These are phyloP conservation scores for Groenewaldozyma tartarivorans DNA, from an alignment of 805 yeast species.

Conservation along the genomic window DNA sequence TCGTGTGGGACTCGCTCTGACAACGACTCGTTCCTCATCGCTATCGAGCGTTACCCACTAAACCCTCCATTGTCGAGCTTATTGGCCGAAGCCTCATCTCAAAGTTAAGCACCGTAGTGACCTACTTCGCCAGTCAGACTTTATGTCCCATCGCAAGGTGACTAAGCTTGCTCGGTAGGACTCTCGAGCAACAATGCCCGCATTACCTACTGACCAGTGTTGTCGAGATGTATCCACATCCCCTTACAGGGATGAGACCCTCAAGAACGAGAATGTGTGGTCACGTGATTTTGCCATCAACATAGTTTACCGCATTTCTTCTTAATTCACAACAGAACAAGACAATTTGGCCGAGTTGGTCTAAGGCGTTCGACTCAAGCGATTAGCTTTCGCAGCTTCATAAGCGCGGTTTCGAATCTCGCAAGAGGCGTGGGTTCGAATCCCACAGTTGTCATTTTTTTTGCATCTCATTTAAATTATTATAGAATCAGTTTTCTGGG, in stretches of 20 bases:
- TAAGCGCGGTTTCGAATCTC: slow-evolving; percentile 36
- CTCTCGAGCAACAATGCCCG: too few relatives aligned
- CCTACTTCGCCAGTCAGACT: too few relatives aligned
- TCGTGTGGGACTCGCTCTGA: too few relatives aligned
- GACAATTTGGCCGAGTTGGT: slow-evolving; percentile 66
- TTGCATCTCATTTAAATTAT: slow-evolving; percentile 18
- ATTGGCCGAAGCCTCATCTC: too few relatives aligned
- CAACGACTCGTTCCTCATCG: too few relatives aligned
- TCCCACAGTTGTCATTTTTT: slow-evolving; percentile 65
- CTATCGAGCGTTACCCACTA: too few relatives aligned
- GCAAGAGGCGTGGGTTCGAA: slow-evolving; percentile 84
- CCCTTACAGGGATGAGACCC: neutral
- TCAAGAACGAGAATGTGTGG: neutral
- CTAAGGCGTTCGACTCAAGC: slow-evolving; percentile 52
- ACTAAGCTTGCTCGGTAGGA: too few relatives aligned
- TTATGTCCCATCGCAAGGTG: too few relatives aligned
- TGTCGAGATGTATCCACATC: too few relatives aligned
- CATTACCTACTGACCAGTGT: too few relatives aligned
- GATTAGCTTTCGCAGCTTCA: slow-evolving; percentile 41
- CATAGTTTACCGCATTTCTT: neutral
- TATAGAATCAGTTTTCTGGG: neutral
- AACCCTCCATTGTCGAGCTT: too few relatives aligned
- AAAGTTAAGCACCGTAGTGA: too few relatives aligned
- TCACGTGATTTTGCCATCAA: neutral
- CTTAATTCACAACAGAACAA: neutral